Evolutionary conservation across 2,329 filamentous ascomycete genomes (phyloP), one percentile per base, ranked within the genome.

Genomic region (Chaetomiaceae sp.): DNA sequence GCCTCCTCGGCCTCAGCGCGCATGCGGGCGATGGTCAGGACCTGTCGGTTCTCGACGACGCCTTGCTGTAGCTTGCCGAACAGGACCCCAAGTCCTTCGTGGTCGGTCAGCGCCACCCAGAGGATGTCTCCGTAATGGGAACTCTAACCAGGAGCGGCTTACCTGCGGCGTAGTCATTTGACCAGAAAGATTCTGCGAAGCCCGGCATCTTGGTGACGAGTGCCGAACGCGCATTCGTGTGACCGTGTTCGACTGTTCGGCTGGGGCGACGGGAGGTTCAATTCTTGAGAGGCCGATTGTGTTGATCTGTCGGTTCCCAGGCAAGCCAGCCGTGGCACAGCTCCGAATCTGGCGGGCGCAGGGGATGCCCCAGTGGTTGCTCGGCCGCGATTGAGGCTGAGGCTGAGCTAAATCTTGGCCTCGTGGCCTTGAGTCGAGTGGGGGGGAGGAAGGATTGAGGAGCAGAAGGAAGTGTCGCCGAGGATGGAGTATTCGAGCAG

Each of bases 171-270:
- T 97, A 97, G 77, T 98, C 93, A 65, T 81, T 81, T 52, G 93
- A 95, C 93, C 93, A 98, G 72, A 98, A 97, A 41, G 90, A 95
- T 71, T 91, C 88, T 58, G 89, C 83, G 70, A 98, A 97, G 60
- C 87, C 81, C 58, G 86, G 85, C 86, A 91, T 91, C 65, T 68
- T 50, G 81, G 62, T 57, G 45, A 37, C 56, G 29, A 42, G 49
- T 42, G 46, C 42, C 26, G 37, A 45, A 45, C 37, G 52, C 20
- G 38, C 37, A 19, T 15, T 38, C 18, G 15, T 26, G 35, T 10
- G 9, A 27, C 22, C 2, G 22, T 34, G n/a, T 30, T 30, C 29
- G 29, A 20, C 24, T 24, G 15, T 38, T 22, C 18, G 11, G 12
- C 29, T 18, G 15, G n/a, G n/a, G n/a, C n/a, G n/a, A n/a, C n/a